These are phyloP conservation scores for Penicillium sp. DNA, from an alignment of 2,329 filamentous ascomycete species.

Conservation along the genomic window DNA sequence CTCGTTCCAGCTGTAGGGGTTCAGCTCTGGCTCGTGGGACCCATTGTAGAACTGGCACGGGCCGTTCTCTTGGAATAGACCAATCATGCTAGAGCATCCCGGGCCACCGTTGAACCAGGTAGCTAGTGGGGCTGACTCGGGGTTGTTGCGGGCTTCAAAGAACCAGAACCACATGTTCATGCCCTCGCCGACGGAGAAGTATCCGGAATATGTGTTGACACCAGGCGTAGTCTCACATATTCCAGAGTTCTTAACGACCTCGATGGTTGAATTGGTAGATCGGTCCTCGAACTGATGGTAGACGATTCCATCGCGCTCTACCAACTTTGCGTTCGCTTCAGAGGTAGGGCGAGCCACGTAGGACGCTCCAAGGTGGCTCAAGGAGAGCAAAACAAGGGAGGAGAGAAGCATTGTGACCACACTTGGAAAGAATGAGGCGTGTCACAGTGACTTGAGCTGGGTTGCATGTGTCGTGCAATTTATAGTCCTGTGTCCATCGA, in stretches of 20 bases:
- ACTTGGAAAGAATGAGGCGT: no score
- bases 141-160: constrained; percentile 61
- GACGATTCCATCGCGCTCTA: no score
- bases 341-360: no score
- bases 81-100: constrained; percentile 63
- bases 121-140: constrained; percentile 60
- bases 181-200: constrained; percentile 51
- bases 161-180: constrained; percentile 72
- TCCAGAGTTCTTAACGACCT: constrained; percentile 57
- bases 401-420: no score
- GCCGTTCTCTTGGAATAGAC: constrained; percentile 56
- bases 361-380: no score
- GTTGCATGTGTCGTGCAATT: no score
- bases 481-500: no score
- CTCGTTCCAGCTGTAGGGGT: constrained; percentile 68
- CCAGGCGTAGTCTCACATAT: constrained; percentile 58
- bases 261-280: constrained; percentile 50
- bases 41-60: constrained; percentile 60
- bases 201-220: constrained; percentile 58
- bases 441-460: no score
- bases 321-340: no score
- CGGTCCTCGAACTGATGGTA: constrained; percentile 56
- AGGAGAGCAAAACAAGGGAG: no score
- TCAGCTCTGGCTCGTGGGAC: constrained; percentile 56
- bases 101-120: constrained; percentile 70